Percentiles rank a stretch among this genome's conserved stretches.
phyloP scores from a whole-genome alignment of 768 basidiomycete genomes.

The Melanogaster broomeanus region DNA sequence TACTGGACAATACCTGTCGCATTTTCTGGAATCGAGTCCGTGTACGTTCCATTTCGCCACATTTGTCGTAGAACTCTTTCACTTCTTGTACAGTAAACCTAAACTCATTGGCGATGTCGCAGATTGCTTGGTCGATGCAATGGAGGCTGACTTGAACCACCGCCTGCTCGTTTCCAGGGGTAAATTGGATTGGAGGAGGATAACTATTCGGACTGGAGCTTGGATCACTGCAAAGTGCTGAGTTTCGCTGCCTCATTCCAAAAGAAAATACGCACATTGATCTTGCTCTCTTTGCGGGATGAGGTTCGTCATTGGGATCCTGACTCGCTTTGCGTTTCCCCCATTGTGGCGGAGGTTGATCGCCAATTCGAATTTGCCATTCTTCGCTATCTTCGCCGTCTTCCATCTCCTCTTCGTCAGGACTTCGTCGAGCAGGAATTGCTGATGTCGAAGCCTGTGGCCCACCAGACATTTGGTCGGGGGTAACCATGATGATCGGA shows the following conservation, averaged over 20 bases:
- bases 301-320: constrained; percentile 33
- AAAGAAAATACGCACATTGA: constrained; percentile 35
- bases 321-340: constrained; percentile 56
- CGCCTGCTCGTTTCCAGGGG: constrained; percentile 8
- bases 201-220: constrained; percentile 2
- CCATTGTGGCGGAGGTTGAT: constrained; percentile 67
- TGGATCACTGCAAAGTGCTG: constrained; percentile 3
- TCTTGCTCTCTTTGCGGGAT: constrained; percentile 44
- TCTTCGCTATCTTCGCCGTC: constrained; percentile 56
- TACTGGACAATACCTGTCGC: constrained; percentile 47
- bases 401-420: constrained; percentile 68
- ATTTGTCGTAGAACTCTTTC: constrained; percentile 73
- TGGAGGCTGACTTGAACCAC: constrained; percentile 40
- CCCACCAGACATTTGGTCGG: constrained; percentile 17
- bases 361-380: constrained; percentile 68
- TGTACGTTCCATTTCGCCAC: constrained; percentile 70
- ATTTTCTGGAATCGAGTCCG: constrained; percentile 65
- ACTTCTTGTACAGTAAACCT: constrained; percentile 78
- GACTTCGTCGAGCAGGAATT: constrained; percentile 38
- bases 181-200: constrained; percentile 2
- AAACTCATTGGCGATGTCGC: constrained; percentile 66
- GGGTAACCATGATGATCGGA: constrained; percentile 29
- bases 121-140: constrained; percentile 65
- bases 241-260: background rate
- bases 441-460: constrained; percentile 31